A percentile compares a stretch with the other conserved stretches of the same genome.
Conservation (phyloP, 805 yeast species). For the Limtongia smithiae region DNA sequence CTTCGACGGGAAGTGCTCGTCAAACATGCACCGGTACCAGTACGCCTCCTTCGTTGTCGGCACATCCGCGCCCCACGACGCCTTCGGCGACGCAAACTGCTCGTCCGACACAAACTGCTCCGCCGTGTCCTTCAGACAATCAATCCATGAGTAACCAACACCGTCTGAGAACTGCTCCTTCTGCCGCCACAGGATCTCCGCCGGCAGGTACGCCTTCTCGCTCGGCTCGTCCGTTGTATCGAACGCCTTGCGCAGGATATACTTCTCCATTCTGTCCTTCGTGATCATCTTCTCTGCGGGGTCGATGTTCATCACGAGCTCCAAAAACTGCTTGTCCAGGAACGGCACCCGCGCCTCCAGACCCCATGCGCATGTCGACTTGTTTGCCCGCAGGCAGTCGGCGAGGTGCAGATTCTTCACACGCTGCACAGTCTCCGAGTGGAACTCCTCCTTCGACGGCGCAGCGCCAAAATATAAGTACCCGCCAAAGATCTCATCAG, state of each 20-base stretch:
- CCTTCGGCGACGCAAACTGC: slow-evolving; percentile 82
- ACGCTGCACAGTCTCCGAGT: slow-evolving; percentile 89
- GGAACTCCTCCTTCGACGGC: slow-evolving; percentile 90
- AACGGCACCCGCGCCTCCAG: slow-evolving; percentile 99
- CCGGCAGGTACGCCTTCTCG: slow-evolving; percentile 83
- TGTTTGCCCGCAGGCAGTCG: slow-evolving; percentile 98
- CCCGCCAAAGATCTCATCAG: slow-evolving; percentile 98
- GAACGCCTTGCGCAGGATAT: slow-evolving; percentile 94
- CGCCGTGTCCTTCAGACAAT: slow-evolving; percentile 93
- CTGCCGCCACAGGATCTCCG: slow-evolving; percentile 98
- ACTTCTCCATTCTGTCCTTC: slow-evolving; percentile 86
- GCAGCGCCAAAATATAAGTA: slow-evolving; percentile 96
- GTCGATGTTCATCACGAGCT: slow-evolving; percentile 88
- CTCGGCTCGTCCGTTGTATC: slow-evolving; percentile 79
- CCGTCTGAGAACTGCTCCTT: slow-evolving; percentile 99
- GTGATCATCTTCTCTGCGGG: slow-evolving; percentile 86
- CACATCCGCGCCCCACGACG: slow-evolving; percentile 92
- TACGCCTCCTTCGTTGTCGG: slow-evolving; percentile 99
- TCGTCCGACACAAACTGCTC: slow-evolving; percentile 84
- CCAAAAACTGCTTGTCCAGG: slow-evolving; percentile 89
- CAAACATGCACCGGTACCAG: slow-evolving; percentile 97
- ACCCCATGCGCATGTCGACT: slow-evolving; percentile 99
- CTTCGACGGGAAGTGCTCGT: slow-evolving; percentile 81
- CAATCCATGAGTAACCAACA: slow-evolving; percentile 99
- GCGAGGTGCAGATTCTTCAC: slow-evolving; percentile 96